Conservation (phyloP, 176 grass and related monocot species). For the Oryza glaberrima region DNA sequence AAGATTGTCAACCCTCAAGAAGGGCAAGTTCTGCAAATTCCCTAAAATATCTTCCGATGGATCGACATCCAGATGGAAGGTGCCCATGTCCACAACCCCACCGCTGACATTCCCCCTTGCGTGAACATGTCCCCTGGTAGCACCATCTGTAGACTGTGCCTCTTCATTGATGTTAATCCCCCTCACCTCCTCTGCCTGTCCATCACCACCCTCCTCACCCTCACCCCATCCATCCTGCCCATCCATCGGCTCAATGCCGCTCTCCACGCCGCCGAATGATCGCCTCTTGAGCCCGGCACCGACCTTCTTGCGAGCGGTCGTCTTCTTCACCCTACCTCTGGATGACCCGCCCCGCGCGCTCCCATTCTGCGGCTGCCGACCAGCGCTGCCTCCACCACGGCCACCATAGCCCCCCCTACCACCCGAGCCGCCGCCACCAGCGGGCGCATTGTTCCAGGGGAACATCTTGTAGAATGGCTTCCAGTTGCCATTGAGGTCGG, state of each 20-base stretch:
- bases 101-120: constrained; percentile 29
- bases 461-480: constrained; percentile 70
- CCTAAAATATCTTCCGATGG: constrained; percentile 68
- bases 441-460: constrained; percentile 45
- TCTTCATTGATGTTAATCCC: constrained; percentile 91
- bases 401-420: constrained; percentile 18
- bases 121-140: constrained; percentile 32
- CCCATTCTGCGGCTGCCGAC: constrained; percentile 19
- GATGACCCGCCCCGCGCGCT: constrained; percentile 40
- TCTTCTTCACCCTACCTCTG: constrained; percentile 67
- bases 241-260: constrained; percentile 45
- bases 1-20: constrained; percentile 69
- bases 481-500: constrained; percentile 58
- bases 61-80: constrained; percentile 79
- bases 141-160: constrained; percentile 60
- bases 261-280: constrained; percentile 49
- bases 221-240: constrained; percentile 47
- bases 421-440: background rate
- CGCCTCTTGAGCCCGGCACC: constrained; percentile 38
- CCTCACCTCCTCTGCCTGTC: constrained; percentile 47
- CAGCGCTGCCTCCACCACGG: constrained; percentile 35
- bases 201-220: constrained; percentile 34
- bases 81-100: constrained; percentile 52
- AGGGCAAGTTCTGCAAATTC: constrained; percentile 65
- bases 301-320: constrained; percentile 71